A percentile compares a stretch with the other conserved stretches of the same genome.
phyloP scores from a whole-genome alignment of 148 eudicot genomes.

The Amaranthus palmeri region DNA sequence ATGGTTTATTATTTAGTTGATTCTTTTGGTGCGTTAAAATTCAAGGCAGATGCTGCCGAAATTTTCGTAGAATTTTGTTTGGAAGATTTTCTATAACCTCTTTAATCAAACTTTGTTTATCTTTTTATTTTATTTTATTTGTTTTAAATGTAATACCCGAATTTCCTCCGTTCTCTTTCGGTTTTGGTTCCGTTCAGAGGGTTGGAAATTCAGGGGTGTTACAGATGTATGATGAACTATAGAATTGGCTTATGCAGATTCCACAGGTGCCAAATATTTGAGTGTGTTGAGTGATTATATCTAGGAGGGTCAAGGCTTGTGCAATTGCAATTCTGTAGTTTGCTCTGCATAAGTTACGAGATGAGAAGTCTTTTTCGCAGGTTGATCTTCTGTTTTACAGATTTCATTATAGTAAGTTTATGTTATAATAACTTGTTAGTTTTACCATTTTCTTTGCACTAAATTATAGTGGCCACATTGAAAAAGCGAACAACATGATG shows the following conservation, averaged over 20 bases:
- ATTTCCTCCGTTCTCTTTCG: too few species aligned
- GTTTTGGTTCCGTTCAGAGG: too few species aligned
- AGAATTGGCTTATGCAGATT: background rate
- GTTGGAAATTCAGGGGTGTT: too few species aligned
- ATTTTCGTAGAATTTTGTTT: too few species aligned
- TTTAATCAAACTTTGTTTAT: too few species aligned
- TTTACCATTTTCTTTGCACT: background rate
- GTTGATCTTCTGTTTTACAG: slow-evolving; percentile 14
- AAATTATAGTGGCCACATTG: slow-evolving; percentile 28
- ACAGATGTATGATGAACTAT: background rate
- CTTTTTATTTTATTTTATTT: too few species aligned
- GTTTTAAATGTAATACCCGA: too few species aligned
- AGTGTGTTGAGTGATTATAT: slow-evolving; percentile 24
- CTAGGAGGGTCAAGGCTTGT: slow-evolving; percentile 16
- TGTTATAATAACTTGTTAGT: background rate
- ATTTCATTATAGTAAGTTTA: background rate
- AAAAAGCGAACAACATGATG: slow-evolving; percentile 46
- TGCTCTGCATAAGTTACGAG: slow-evolving; percentile 10
- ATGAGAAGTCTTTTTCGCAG: slow-evolving; percentile 33
- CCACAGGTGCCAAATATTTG: background rate
- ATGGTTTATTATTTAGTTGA: too few species aligned
- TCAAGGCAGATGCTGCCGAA: too few species aligned
- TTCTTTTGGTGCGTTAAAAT: too few species aligned
- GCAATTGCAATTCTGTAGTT: slow-evolving; percentile 2
- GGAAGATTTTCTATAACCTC: too few species aligned